These are phyloP conservation scores for Xylariaceae sp. DNA, from an alignment of 2,329 filamentous ascomycete genomes.

Conservation along the genomic window DNA sequence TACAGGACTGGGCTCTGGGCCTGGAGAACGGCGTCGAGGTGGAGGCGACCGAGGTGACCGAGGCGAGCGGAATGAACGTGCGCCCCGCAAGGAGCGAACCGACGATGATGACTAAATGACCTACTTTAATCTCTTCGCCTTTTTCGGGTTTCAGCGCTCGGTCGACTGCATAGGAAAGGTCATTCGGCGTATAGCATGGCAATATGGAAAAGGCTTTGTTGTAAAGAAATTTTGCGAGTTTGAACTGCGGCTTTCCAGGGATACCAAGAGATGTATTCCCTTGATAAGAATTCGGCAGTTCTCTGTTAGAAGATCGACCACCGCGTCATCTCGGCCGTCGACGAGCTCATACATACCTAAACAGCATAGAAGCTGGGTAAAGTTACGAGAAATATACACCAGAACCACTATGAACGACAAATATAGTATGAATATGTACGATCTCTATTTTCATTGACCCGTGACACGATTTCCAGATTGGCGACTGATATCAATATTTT, in stretches of 20 bases:
- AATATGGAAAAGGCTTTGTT: constrained; percentile 33
- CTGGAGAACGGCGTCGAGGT: constrained; percentile 42
- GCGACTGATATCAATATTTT: constrained; percentile 16
- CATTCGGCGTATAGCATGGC: constrained; percentile 39
- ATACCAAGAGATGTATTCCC: constrained; percentile 15
- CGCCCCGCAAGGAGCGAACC: constrained; percentile 53
- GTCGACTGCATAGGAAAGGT: constrained; percentile 36
- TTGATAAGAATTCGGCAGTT: constrained; percentile 16
- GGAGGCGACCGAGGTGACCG: constrained; percentile 34
- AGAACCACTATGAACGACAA: constrained; percentile 12
- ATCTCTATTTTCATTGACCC: constrained; percentile 15
- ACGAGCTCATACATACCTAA: constrained; percentile 13
- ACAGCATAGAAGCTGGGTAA: constrained; percentile 21
- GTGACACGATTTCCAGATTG: constrained; percentile 20
- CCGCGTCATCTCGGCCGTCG: constrained; percentile 19
- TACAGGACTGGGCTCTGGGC: constrained; percentile 45
- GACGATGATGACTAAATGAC: constrained; percentile 61
- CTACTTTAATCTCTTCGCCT: constrained; percentile 30
- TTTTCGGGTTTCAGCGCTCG: constrained; percentile 31
- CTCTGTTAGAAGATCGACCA: constrained; percentile 22
- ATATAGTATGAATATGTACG: constrained; percentile 9
- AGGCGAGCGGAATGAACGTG: constrained; percentile 39
- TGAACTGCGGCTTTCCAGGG: constrained; percentile 17
- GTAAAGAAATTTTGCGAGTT: constrained; percentile 31
- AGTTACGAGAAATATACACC: constrained; percentile 21